These are phyloP conservation scores for Pyrenula aspistea DNA, from an alignment of 495 filamentous ascomycete genomes.

Conservation along the genomic window DNA sequence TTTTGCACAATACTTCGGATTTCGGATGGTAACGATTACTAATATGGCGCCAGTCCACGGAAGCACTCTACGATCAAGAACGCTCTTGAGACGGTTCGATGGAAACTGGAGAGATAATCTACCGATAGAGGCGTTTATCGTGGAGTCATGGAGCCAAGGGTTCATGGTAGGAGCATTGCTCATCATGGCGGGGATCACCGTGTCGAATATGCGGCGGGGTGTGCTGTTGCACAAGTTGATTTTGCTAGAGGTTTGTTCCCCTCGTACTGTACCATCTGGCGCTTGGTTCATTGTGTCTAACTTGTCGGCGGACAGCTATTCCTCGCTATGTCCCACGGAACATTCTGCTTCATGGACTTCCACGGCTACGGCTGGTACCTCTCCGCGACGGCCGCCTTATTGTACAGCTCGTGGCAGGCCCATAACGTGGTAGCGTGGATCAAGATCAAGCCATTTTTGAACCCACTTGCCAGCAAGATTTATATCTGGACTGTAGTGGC, in stretches of 20 bases:
- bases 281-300: no score
- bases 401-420: slow-evolving; percentile 8
- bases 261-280: no score
- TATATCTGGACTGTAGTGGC: slow-evolving; percentile 8
- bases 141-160: slow-evolving; percentile 22
- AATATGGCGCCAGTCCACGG: no score
- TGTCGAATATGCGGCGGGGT: slow-evolving; percentile 16
- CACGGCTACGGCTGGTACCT: slow-evolving; percentile 12
- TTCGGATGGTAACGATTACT: no score
- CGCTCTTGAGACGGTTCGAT: not conserved
- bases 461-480: slow-evolving; percentile 2
- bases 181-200: slow-evolving; percentile 17
- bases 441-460: slow-evolving; percentile 13
- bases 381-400: slow-evolving; percentile 9
- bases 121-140: slow-evolving; percentile 8
- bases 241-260: slow-evolving; percentile 15
- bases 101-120: not conserved
- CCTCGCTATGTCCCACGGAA: slow-evolving; percentile 14
- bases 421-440: slow-evolving; percentile 15
- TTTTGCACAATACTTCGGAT: no score
- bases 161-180: slow-evolving; percentile 18
- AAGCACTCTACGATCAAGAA: no score
- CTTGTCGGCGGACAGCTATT: slow-evolving; percentile 9
- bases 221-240: slow-evolving; percentile 21
- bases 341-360: slow-evolving; percentile 9